Percentiles rank a stretch among this genome's conserved stretches.
These are phyloP conservation scores for Talaromyces sp. DNA, from an alignment of 2,329 filamentous ascomycete genomes.

Conservation along the genomic window DNA sequence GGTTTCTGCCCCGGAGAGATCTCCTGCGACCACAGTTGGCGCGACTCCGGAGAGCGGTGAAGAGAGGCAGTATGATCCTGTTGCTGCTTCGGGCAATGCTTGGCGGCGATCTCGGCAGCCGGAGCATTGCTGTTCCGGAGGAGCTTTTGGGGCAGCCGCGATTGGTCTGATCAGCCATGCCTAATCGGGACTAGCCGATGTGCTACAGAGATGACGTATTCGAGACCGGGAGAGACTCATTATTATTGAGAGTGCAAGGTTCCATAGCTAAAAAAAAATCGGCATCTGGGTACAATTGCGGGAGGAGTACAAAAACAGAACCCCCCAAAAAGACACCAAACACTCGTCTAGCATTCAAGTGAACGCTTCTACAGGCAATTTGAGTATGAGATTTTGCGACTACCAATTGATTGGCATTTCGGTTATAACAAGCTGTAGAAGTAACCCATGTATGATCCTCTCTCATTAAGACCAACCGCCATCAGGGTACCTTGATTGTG, in stretches of 20 bases:
- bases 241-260: neutral
- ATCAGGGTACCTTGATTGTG: neutral
- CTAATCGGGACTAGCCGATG: neutral
- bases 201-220: conserved; percentile 8
- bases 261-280: neutral
- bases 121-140: neutral
- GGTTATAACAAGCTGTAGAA: neutral
- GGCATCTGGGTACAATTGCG: neutral
- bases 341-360: conserved; percentile 8
- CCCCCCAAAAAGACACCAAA: neutral
- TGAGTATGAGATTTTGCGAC: conserved; percentile 6
- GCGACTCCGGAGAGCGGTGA: conserved; percentile 12
- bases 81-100: neutral
- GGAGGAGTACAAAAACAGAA: neutral
- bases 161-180: conserved; percentile 2
- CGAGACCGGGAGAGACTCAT: neutral
- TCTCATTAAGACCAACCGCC: neutral
- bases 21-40: conserved; percentile 4
- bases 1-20: conserved; percentile 1
- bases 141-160: neutral
- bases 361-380: conserved; percentile 8
- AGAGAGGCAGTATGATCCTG: conserved; percentile 1
- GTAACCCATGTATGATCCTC: neutral
- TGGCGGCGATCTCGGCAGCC: neutral
- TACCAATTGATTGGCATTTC: neutral